These are phyloP conservation scores for Avicennia marina DNA, from an alignment of 257 asterid genomes.

Conservation along the genomic window DNA sequence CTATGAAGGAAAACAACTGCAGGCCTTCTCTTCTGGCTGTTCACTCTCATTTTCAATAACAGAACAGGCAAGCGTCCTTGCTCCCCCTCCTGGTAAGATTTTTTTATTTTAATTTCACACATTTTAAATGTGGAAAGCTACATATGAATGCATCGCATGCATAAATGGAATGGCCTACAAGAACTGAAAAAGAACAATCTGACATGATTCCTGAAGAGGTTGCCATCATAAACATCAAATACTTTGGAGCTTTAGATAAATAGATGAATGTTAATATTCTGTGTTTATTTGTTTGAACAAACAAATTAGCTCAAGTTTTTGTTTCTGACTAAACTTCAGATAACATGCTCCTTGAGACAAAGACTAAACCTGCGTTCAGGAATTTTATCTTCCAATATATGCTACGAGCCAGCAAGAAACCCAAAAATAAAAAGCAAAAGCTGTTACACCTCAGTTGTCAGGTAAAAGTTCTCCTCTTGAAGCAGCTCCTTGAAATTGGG, in stretches of 20 bases:
- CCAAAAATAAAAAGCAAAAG: conserved; percentile 1
- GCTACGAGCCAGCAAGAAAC: neutral
- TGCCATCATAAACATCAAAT: neutral
- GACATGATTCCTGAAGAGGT: too few relatives aligned
- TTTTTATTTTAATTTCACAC: neutral
- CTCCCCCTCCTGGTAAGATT: conserved; percentile 62
- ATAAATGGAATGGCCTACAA: neutral
- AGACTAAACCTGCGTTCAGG: neutral
- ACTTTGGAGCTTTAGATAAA: neutral
- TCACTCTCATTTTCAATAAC: conserved; percentile 58
- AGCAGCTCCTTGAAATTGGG: conserved; percentile 65
- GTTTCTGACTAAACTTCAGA: neutral
- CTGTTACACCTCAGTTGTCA: conserved; percentile 69
- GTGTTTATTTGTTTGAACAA: neutral
- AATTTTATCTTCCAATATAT: conserved; percentile 4
- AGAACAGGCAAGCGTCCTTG: conserved; percentile 90
- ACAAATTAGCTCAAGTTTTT: neutral
- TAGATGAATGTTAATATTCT: neutral
- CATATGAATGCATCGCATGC: neutral
- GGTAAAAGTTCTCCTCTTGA: conserved; percentile 78
- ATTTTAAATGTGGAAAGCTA: neutral
- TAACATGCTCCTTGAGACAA: neutral
- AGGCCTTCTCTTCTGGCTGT: conserved; percentile 51
- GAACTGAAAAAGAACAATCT: conserved; percentile 4
- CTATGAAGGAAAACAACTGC: conserved; percentile 83